Evolutionary conservation across 306 rosid species (phyloP).

Genomic region (Quercus alba): DNA sequence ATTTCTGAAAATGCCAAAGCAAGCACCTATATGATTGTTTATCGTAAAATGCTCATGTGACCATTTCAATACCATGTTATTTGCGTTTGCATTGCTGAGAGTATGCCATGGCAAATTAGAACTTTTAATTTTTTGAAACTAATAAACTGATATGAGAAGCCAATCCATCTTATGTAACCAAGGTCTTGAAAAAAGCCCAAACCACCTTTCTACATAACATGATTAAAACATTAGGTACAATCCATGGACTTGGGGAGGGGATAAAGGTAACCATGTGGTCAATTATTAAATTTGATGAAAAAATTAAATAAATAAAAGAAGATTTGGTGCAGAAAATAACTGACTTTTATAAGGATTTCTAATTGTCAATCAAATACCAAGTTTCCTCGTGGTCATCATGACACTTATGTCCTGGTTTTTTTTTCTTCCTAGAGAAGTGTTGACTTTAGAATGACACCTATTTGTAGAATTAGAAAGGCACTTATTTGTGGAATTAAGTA

Average conservation of each 20-base stretch:
- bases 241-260: no score
- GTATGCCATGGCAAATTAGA: no score
- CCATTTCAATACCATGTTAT: neutral
- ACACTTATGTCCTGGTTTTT: constrained; percentile 15
- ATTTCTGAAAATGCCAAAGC: neutral
- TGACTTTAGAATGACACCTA: constrained; percentile 16
- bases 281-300: no score
- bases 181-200: no score
- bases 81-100: no score
- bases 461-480: constrained; percentile 31
- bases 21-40: neutral
- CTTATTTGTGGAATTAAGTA: constrained; percentile 19
- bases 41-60: neutral
- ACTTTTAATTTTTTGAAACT: no score
- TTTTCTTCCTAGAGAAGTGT: constrained; percentile 13
- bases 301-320: no score
- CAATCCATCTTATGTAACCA: no score
- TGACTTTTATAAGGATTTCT: neutral
- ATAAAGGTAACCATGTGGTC: neutral
- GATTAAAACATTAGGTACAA: no score
- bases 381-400: constrained; percentile 23
- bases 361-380: neutral
- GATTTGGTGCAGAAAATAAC: neutral
- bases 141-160: no score
- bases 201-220: no score